These are phyloP conservation scores for Euphorbia schlechtendalii DNA, from an alignment of 441 rosid species.

Conservation along the genomic window DNA sequence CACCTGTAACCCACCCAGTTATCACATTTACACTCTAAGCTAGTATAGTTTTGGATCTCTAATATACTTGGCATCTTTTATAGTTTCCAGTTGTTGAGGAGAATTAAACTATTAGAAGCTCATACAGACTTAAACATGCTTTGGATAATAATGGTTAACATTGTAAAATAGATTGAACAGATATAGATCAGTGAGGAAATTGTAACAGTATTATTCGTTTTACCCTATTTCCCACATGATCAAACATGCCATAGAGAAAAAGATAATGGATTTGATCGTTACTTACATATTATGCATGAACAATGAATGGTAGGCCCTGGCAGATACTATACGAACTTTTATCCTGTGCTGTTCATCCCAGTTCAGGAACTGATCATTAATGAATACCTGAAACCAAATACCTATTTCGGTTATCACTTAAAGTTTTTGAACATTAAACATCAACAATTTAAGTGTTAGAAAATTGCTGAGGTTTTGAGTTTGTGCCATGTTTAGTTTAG, in stretches of 20 bases:
- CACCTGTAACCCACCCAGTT: slow-evolving; percentile 86
- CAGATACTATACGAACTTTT: slow-evolving; percentile 96
- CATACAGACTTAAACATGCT: slow-evolving; percentile 8
- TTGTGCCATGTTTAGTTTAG: neutral
- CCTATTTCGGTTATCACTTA: neutral
- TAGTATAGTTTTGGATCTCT: slow-evolving; percentile 25
- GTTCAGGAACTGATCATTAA: slow-evolving; percentile 86
- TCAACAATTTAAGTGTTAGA: neutral
- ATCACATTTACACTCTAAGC: slow-evolving; percentile 30
- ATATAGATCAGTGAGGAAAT: neutral
- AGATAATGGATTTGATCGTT: neutral
- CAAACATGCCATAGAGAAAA: neutral
- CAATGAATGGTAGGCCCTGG: slow-evolving; percentile 93
- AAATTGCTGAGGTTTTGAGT: neutral
- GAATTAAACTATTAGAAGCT: slow-evolving; percentile 11
- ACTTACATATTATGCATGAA: slow-evolving; percentile 99
- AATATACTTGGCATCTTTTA: neutral
- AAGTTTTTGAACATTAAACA: neutral
- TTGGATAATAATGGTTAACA: neutral
- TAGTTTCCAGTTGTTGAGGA: neutral
- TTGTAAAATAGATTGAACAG: neutral
- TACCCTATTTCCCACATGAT: neutral
- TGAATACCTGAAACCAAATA: slow-evolving; percentile 52
- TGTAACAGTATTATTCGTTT: neutral
- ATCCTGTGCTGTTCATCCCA: slow-evolving; percentile 81